These are phyloP conservation scores for Pseudoneurospora amorphoporcata DNA, from an alignment of 495 filamentous ascomycete genomes.

Conservation along the genomic window DNA sequence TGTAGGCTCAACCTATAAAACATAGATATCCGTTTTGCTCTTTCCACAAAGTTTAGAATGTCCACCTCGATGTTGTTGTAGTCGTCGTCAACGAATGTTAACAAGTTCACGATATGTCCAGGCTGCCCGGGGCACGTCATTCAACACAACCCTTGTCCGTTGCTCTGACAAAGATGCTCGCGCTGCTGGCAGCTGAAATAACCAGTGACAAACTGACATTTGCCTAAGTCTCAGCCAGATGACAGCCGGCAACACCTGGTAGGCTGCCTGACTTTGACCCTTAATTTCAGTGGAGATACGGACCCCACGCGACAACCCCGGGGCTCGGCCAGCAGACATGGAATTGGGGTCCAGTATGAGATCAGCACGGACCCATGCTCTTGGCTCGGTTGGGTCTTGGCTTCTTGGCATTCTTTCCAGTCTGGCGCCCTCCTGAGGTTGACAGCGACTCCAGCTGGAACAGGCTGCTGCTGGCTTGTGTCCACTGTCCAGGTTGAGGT, in stretches of 20 bases:
- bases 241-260: not conserved
- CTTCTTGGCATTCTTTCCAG: not conserved
- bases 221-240: not conserved
- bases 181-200: not conserved
- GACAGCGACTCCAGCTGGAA: not conserved
- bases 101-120: not conserved
- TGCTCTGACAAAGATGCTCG: not conserved
- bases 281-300: not conserved
- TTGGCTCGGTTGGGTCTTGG: not conserved
- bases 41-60: not conserved
- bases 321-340: not conserved
- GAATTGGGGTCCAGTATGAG: not conserved
- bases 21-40: not conserved
- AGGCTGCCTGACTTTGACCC: not conserved
- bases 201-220: not conserved
- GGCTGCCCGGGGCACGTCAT: conserved; percentile 7
- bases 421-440: not conserved
- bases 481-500: not conserved
- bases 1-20: not conserved
- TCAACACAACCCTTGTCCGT: not conserved
- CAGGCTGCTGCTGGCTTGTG: not conserved
- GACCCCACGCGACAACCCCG: not conserved
- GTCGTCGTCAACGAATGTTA: not conserved
- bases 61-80: not conserved
- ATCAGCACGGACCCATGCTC: not conserved